Percentiles rank a stretch among this genome's conserved stretches.
Conservation (phyloP, 352 stramenopile genomes). For the Elongisporangium prolatum region DNA sequence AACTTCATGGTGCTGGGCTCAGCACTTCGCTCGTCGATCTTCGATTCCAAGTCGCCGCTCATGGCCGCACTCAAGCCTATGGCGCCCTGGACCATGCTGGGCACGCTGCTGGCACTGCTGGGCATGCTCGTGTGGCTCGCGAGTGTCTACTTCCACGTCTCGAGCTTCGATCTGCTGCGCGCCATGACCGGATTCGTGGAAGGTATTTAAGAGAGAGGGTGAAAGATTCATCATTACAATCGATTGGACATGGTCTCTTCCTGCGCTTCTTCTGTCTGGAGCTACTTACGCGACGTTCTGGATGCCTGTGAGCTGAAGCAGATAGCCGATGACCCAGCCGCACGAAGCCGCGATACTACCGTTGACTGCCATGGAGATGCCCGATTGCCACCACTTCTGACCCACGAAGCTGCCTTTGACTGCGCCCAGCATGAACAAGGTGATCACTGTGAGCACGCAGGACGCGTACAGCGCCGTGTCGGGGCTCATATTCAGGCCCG, state of each 20-base stretch:
- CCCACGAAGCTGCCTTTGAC: slow-evolving; percentile 88
- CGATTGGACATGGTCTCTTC: not conserved
- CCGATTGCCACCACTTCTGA: slow-evolving; percentile 66
- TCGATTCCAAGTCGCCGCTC: slow-evolving; percentile 54
- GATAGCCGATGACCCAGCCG: slow-evolving; percentile 79
- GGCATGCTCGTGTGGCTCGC: slow-evolving; percentile 11
- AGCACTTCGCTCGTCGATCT: slow-evolving; percentile 49
- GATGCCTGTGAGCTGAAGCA: slow-evolving; percentile 78
- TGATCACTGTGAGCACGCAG: slow-evolving; percentile 91
- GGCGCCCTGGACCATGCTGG: slow-evolving; percentile 50
- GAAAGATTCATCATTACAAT: slow-evolving; percentile 4
- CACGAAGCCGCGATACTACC: slow-evolving; percentile 63
- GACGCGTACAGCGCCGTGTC: slow-evolving; percentile 87
- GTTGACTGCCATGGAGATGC: slow-evolving; percentile 75
- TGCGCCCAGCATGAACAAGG: slow-evolving; percentile 92
- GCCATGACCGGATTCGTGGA: slow-evolving; percentile 66
- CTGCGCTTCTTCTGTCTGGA: slow-evolving; percentile 6
- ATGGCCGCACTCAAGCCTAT: slow-evolving; percentile 59
- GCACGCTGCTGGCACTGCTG: slow-evolving; percentile 42
- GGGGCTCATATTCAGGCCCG: slow-evolving; percentile 47
- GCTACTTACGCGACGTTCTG: slow-evolving; percentile 52
- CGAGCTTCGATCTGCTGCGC: slow-evolving; percentile 45
- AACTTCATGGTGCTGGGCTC: slow-evolving; percentile 86
- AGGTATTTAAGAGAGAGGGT: slow-evolving; percentile 13
- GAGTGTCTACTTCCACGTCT: slow-evolving; percentile 45